Evolutionary conservation across 371 early-diverging fungal species (phyloP), one percentile per base, ranked within the genome.

Genomic region (Lichtheimia corymbifera): DNA sequence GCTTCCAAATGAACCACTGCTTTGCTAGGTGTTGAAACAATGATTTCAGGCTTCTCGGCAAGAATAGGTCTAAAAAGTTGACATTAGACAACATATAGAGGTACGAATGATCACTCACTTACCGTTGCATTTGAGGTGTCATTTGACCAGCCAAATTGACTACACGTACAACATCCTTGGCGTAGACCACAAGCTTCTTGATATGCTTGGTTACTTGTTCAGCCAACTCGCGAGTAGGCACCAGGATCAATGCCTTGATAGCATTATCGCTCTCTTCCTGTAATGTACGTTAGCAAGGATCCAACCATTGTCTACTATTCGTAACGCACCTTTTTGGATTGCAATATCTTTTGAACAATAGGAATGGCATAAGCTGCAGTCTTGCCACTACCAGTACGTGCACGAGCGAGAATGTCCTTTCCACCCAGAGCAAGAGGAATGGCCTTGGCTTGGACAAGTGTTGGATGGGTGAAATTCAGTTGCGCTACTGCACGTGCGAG

Each of bases 331-430:
- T 87, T 85, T 74, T 93, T 92, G 17, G 73, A 65, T 3, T 71
- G 59, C 42, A 98, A 80, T 7, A 97, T 89, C 72, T 93, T 91
- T 75, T 98, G 96, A 43, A 99, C 69, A 13, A 97, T 83, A 1
- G 99, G 99, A 44, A 99, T 72, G 53, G 93, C 86, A 82, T 98
- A 99, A 1, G 99, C 96, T 13, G 94, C 93, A 14, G 99, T 99
- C 76, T 99, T 99, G 61, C 99, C 99, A 62, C 94, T 94, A 47
- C 99, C 99, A 1, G 99, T 99, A 41, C 96, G 82, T n/a, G 99
- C 98, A 59, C 94, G 85, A n/a, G 96, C 98, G 54, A 99, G 85
- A 52, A 99, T 88, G 71, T 98, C 99, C 70, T 95, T 95, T 22
- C 97, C 97, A n/a, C 91, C 76, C 9, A 99, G 77, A 18, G 97